Evolutionary conservation across 805 yeast genomes (phyloP).

Genomic region (Saccharomycopsis lassenensis): DNA sequence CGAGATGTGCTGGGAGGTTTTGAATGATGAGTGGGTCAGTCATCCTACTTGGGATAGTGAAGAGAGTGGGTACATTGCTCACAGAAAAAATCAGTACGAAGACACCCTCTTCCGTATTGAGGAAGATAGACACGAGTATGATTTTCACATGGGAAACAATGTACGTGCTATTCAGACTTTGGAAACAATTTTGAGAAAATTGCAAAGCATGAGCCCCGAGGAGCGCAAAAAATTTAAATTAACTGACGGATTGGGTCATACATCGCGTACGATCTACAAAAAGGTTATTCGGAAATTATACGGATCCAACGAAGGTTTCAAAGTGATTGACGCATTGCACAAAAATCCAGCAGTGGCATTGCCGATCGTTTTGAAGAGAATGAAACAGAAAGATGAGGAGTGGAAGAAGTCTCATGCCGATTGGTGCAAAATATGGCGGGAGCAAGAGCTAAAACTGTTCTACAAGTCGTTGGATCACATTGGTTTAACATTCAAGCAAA

Average conservation of each 20-base stretch:
- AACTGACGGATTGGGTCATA: slow-evolving; percentile 90
- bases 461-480: slow-evolving; percentile 90
- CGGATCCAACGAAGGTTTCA: slow-evolving; percentile 90
- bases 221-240: slow-evolving; percentile 79
- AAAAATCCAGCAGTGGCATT: slow-evolving; percentile 93
- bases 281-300: slow-evolving; percentile 87
- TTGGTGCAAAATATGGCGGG: slow-evolving; percentile 99
- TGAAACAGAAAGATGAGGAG: slow-evolving; percentile 96
- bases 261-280: slow-evolving; percentile 82
- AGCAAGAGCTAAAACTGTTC: slow-evolving; percentile 89
- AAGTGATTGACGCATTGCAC: slow-evolving; percentile 90
- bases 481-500: slow-evolving; percentile 92
- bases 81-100: slow-evolving; percentile 94
- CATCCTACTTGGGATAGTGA: slow-evolving; percentile 99
- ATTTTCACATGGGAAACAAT: slow-evolving; percentile 89
- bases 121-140: slow-evolving; percentile 97
- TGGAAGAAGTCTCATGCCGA: slow-evolving; percentile 98
- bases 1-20: slow-evolving; percentile 87
- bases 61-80: slow-evolving; percentile 98
- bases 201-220: slow-evolving; percentile 85
- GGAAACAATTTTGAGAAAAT: slow-evolving; percentile 88
- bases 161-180: slow-evolving; percentile 89
- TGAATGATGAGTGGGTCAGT: slow-evolving; percentile 94
- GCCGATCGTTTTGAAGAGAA: slow-evolving; percentile 82
- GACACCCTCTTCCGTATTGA: slow-evolving; percentile 91